Conservation (phyloP, 345 rosid species). For the Arabis alpina region DNA sequence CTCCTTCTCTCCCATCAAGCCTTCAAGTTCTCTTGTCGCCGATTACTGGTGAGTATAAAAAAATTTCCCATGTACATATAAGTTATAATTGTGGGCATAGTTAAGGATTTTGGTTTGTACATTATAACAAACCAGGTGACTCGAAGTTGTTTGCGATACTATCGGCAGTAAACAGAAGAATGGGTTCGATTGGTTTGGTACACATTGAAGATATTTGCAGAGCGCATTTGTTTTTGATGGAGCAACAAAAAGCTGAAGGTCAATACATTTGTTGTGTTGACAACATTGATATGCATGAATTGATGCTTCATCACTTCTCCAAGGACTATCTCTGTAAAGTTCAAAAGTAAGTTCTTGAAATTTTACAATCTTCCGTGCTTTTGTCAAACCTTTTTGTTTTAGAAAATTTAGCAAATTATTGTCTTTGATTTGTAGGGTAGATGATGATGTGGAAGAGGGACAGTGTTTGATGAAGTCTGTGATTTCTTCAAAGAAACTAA, state of each 20-base stretch:
- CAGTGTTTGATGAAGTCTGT: slow-evolving; percentile 45
- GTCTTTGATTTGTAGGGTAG: slow-evolving; percentile 40
- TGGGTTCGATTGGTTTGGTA: slow-evolving; percentile 78
- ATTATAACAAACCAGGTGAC: slow-evolving; percentile 52
- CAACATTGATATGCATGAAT: slow-evolving; percentile 49
- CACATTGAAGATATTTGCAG: slow-evolving; percentile 80
- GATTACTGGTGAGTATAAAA: slow-evolving; percentile 51
- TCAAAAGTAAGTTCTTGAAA: slow-evolving; percentile 41
- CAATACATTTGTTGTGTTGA: slow-evolving; percentile 63
- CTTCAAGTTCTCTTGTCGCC: slow-evolving; percentile 79
- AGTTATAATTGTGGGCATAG: not conserved
- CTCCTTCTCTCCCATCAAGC: slow-evolving; percentile 69
- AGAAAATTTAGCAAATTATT: not conserved
- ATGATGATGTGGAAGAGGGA: slow-evolving; percentile 38
- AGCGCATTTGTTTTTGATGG: slow-evolving; percentile 77
- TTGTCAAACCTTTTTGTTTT: not conserved
- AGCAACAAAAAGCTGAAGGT: slow-evolving; percentile 60
- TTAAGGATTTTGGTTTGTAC: not conserved
- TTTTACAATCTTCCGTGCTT: not conserved
- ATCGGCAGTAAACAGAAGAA: slow-evolving; percentile 67
- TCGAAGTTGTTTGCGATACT: slow-evolving; percentile 55
- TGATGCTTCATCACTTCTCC: slow-evolving; percentile 48
- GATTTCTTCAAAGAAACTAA: slow-evolving; percentile 75
- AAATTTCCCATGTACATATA: not conserved
- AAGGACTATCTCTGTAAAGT: slow-evolving; percentile 41